Percentiles rank a stretch among this genome's conserved stretches.
phyloP scores from a whole-genome alignment of 116 monocot species.

The Trichopus zeylanicus region DNA sequence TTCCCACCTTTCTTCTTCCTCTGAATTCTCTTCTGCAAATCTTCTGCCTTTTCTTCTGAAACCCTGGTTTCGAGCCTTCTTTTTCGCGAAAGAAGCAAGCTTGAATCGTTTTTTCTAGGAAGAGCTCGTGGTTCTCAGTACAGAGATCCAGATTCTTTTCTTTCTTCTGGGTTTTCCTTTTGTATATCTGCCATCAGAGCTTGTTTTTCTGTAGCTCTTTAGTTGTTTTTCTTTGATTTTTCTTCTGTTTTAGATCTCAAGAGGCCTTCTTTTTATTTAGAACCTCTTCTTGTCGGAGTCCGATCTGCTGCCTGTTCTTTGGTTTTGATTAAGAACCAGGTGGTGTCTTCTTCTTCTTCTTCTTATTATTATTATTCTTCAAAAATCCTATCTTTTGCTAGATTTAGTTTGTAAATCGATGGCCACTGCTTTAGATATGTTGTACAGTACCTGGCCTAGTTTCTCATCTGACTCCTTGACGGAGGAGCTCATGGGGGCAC shows the following conservation, averaged over 20 bases:
- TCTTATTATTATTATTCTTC: neutral
- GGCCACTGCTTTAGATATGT: constrained; percentile 74
- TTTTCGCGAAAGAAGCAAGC: constrained; percentile 2
- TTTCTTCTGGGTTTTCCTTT: constrained; percentile 25
- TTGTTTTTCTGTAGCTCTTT: constrained; percentile 12
- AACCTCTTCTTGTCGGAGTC: too few species aligned
- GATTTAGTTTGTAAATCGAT: too few species aligned
- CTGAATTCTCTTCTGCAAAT: too few species aligned
- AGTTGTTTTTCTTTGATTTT: neutral
- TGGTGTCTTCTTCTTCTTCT: neutral
- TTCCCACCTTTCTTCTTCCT: too few species aligned
- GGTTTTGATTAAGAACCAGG: neutral
- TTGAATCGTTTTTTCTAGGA: constrained; percentile 7
- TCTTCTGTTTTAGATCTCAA: too few species aligned
- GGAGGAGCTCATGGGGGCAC: constrained; percentile 73
- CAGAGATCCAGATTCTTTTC: constrained; percentile 44
- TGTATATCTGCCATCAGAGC: neutral
- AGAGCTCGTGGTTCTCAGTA: constrained; percentile 22
- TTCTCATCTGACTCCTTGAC: constrained; percentile 21
- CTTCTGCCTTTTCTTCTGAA: constrained; percentile 4
- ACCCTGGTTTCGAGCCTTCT: neutral
- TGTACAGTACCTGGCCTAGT: constrained; percentile 20
- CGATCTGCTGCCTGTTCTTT: constrained; percentile 1
- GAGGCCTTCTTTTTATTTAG: too few species aligned
- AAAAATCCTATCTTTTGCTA: neutral